Evolutionary conservation across 2,329 filamentous ascomycete species (phyloP).

Genomic region (Aureobasidium leucospermi): DNA sequence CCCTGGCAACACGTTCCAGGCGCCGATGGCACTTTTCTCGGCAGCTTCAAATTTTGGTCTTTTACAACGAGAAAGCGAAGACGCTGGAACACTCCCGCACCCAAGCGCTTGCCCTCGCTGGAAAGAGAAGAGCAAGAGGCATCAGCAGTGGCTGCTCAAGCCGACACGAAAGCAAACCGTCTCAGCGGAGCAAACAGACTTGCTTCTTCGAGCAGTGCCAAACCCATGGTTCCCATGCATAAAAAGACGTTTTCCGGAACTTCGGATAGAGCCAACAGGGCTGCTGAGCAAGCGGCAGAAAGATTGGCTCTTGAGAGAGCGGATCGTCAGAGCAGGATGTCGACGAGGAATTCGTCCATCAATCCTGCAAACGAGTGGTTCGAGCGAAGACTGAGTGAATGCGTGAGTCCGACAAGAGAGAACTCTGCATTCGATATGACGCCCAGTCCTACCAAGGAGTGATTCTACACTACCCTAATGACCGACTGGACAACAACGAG

Average conservation of each 20-base stretch:
- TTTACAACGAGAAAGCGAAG: constrained; percentile 10
- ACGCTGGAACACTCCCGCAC: not conserved
- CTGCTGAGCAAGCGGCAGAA: constrained; percentile 30
- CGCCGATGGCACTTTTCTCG: constrained; percentile 35
- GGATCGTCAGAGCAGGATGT: constrained; percentile 16
- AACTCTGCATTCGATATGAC: not conserved
- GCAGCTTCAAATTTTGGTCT: constrained; percentile 31
- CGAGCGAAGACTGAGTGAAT: constrained; percentile 20
- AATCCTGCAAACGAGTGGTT: constrained; percentile 24
- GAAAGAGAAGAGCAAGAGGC: not conserved
- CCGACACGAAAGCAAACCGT: not conserved
- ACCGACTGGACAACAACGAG: not conserved
- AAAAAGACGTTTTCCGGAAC: constrained; percentile 24
- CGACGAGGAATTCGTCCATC: not conserved
- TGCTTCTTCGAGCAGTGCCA: not conserved
- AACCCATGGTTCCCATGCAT: constrained; percentile 17
- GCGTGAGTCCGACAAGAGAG: constrained; percentile 2
- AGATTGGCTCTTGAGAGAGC: constrained; percentile 33
- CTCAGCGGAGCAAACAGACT: not conserved
- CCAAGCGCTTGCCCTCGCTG: not conserved
- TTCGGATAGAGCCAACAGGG: constrained; percentile 25
- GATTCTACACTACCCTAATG: not conserved
- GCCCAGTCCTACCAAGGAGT: not conserved
- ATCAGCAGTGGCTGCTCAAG: not conserved
- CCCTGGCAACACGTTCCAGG: constrained; percentile 57